A percentile compares a stretch with the other conserved stretches of the same genome.
Evolutionary conservation across 1,284 basidiomycete species (phyloP).

Genomic region (Gymnopus androsaceus): DNA sequence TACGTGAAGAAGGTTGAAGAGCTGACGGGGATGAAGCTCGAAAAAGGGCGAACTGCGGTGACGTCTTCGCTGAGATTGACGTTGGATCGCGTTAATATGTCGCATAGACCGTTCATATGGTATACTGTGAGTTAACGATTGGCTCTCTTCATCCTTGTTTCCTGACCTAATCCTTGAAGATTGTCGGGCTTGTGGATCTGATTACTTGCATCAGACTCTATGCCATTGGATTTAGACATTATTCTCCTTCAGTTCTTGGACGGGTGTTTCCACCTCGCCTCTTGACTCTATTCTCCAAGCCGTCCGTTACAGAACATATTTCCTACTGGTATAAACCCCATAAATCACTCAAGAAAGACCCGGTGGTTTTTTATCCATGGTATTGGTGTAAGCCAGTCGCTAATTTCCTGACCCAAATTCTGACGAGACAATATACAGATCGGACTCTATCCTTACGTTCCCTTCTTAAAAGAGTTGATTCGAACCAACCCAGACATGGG

Average conservation of each 20-base stretch:
- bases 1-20: conserved; percentile 44
- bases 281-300: conserved; percentile 45
- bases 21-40: conserved; percentile 39
- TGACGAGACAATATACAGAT: conserved; percentile 41
- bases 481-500: conserved; percentile 46
- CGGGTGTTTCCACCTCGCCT: conserved; percentile 56
- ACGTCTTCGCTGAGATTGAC: conserved; percentile 52
- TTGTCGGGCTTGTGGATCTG: conserved; percentile 53
- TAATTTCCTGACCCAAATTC: background rate
- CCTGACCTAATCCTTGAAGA: conserved; percentile 34
- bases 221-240: conserved; percentile 54
- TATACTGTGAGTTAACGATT: conserved; percentile 48
- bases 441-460: conserved; percentile 57
- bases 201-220: conserved; percentile 40
- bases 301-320: conserved; percentile 40
- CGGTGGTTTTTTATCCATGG: conserved; percentile 69
- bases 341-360: conserved; percentile 44
- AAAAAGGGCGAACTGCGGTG: conserved; percentile 36
- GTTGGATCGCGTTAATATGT: conserved; percentile 53
- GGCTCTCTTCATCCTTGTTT: background rate
- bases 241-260: conserved; percentile 40
- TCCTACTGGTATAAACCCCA: conserved; percentile 69
- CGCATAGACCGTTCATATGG: conserved; percentile 67
- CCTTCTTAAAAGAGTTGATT: conserved; percentile 49
- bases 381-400: conserved; percentile 51